Conservation (phyloP, 176 grass and related monocot species). For the Poa annua region DNA sequence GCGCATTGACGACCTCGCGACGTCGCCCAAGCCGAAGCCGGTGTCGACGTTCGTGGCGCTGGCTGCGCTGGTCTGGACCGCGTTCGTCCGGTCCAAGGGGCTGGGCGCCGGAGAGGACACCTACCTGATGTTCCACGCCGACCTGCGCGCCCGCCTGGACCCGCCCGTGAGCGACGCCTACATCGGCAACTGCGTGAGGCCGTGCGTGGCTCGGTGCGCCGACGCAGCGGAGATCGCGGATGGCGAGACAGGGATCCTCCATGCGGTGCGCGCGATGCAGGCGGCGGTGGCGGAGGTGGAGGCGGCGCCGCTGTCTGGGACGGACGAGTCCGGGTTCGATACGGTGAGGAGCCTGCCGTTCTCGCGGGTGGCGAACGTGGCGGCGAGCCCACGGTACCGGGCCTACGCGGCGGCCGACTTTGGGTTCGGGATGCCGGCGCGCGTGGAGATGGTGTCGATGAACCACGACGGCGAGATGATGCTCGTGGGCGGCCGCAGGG, state of each 20-base stretch:
- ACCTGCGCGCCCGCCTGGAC: slow-evolving; percentile 44
- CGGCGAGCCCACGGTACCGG: slow-evolving; percentile 49
- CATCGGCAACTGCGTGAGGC: slow-evolving; percentile 53
- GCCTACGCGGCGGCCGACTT: slow-evolving; percentile 55
- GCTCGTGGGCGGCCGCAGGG: slow-evolving; percentile 28
- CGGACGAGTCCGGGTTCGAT: slow-evolving; percentile 14
- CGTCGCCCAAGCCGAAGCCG: background rate
- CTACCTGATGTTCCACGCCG: slow-evolving; percentile 52
- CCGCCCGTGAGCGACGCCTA: slow-evolving; percentile 47
- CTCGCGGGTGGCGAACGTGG: slow-evolving; percentile 33
- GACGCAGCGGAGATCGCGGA: slow-evolving; percentile 28
- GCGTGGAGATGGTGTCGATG: slow-evolving; percentile 65
- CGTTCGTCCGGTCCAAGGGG: slow-evolving; percentile 31
- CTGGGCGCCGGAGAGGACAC: slow-evolving; percentile 37
- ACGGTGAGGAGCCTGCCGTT: slow-evolving; percentile 32
- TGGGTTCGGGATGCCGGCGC: slow-evolving; percentile 49
- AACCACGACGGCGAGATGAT: slow-evolving; percentile 61
- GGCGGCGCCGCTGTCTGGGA: slow-evolving; percentile 27
- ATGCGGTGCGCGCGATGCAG: slow-evolving; percentile 33
- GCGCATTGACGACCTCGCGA: slow-evolving; percentile 29
- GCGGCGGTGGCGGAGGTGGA: slow-evolving; percentile 43
- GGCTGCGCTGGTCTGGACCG: slow-evolving; percentile 44
- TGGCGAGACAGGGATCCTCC: slow-evolving; percentile 13
- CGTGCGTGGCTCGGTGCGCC: background rate
- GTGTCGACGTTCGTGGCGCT: slow-evolving; percentile 57